Evolutionary conservation across 78 protist species (phyloP), one percentile per base, ranked within the genome.

Genomic region (Blattamonas nauphoetae): DNA sequence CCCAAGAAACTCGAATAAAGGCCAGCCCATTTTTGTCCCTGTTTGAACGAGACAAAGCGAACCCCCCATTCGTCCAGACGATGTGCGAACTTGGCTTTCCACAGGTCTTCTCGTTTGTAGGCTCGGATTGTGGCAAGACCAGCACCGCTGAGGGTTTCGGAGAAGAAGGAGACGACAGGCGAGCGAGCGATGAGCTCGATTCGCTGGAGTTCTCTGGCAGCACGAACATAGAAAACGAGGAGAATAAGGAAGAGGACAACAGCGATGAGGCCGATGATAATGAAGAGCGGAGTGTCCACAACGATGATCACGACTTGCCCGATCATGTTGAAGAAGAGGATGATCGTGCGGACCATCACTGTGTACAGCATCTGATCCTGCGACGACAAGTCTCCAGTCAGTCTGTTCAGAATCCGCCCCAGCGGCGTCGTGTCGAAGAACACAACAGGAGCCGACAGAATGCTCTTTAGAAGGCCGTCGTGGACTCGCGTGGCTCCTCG

Each of bases 401-500:
- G 64, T n/a, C 88, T 6, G 78, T 86, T 86, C 63, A 86, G 42
- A 3, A 86, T 86, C 43, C 88, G 78, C 1, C 88, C 88, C 4
- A 45, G 1, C 3, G 83, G 83, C 1, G 6, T 5, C 1, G 86
- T 84, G 1, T 84, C 86, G 77, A 84, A 84, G 77, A 55, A 46
- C 33, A 29, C 2, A 11, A 21, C 41, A 29, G 86, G 86, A 1
- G 86, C 64, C 3, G 34, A 35, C 33, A 83, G 1, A 3, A 83
- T 3, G 63, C 63, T 1, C 36, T 3, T 3, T 11, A 32, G 63
- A 45, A 6, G 6, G 4, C 3, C 2, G 79, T 82, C 41, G 2
- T 82, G 85, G 35, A 82, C 41, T 34, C 5, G 64, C 64, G 5
- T 5, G 64, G 64, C 64, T 6, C 35, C 5, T 5, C 64, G 5